Base-by-base conservation (phyloP, 257 asterid genomes). In the Solanum clarkiae region DNA sequence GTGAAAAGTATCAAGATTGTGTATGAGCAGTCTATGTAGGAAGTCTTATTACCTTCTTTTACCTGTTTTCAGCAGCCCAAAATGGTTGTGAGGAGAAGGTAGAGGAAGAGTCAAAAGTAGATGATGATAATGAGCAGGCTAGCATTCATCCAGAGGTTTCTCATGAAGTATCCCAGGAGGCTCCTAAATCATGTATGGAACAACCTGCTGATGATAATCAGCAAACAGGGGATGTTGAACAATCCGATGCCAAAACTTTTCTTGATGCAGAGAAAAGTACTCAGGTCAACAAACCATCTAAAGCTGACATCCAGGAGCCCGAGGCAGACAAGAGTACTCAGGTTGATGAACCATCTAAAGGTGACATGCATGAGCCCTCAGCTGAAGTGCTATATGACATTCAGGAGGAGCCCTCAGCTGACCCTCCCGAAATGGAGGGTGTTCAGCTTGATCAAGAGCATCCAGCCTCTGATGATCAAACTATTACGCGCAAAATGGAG, bases 401-500 rank as follows among this genome's bases (percentile, higher is more conserved):
- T 72, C 89, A 88, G 85, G 92, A 88, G 72, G 93, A 88, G 63
- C 65, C 90, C 85, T 86, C 91, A n/a, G 85, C 87, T 22, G 92
- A 88, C 68, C 86, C 87, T 65, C 87, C 91, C 59, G 86, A 87
- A 85, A 92, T 87, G 82, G 95, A 91, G 70, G 93, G 88, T 84
- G 91, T 85, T 80, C 81, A 88, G 55, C 80, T 89, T 42, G 86
- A 80, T 81, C 94, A 90, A 75, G 59, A 68, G 85, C 87, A 88
- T 55, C 59, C 85, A 1, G 88, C 84, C 70, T 90, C 91, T 6
- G 94, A 82, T 26, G 74, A 87, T 36, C 92, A 89, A 88, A 86
- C 93, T 63, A 86, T 90, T 80, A 88, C 98, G 24, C 95, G 93
- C 88, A 94, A 92, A 91, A 95, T 96, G 90, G 98, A 93, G 86